These are phyloP conservation scores for Setaria italica DNA, from an alignment of 202 grass and related monocot genomes.

Conservation along the genomic window DNA sequence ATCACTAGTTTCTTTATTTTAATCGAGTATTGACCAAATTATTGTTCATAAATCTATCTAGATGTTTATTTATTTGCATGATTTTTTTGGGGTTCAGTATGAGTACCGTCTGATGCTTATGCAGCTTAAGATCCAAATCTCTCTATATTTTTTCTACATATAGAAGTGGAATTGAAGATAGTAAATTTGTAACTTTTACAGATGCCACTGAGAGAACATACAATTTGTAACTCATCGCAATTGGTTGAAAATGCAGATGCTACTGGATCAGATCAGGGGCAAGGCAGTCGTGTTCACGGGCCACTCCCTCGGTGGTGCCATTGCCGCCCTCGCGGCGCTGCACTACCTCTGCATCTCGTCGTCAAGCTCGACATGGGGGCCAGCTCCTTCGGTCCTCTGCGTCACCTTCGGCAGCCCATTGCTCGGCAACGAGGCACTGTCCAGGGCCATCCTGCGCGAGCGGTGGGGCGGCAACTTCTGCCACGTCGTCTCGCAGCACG, in stretches of 20 bases:
- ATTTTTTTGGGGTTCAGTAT: not conserved
- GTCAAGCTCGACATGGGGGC: conserved; percentile 38
- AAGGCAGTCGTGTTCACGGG: conserved; percentile 89
- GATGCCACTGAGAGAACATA: not conserved
- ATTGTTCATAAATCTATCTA: conserved; percentile 20
- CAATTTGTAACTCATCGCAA: not conserved
- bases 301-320: conserved; percentile 76
- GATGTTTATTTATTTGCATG: conserved; percentile 10
- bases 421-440: conserved; percentile 74
- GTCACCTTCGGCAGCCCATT: conserved; percentile 84
- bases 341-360: conserved; percentile 78
- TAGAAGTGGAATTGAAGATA: not conserved
- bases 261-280: conserved; percentile 71
- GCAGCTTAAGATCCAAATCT: not conserved
- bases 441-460: conserved; percentile 71
- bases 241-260: conserved; percentile 51
- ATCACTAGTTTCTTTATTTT: conserved; percentile 14
- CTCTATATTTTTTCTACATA: not conserved
- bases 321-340: conserved; percentile 70
- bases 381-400: conserved; percentile 66
- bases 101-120: not conserved
- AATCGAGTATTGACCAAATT: not conserved
- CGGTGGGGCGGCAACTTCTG: conserved; percentile 82
- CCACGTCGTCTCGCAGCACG: conserved; percentile 78
- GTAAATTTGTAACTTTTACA: not conserved